Conservation (phyloP, 495 filamentous ascomycete species). For the Cercophora scortea region DNA sequence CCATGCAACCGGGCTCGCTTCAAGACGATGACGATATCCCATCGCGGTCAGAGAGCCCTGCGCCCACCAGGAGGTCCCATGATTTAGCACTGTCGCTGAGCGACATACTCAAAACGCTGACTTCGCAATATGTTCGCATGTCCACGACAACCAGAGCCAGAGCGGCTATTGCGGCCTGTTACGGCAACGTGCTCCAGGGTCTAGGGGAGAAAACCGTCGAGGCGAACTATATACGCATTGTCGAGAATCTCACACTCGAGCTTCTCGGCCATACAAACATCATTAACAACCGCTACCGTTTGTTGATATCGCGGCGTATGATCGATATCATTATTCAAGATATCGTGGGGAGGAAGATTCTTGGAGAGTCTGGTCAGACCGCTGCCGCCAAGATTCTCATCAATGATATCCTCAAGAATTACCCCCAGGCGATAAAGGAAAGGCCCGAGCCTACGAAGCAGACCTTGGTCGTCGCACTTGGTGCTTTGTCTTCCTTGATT, state of each 20-base stretch:
- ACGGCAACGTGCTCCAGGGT: conserved; percentile 66
- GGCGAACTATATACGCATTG: conserved; percentile 68
- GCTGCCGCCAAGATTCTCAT: conserved; percentile 74
- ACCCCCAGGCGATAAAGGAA: conserved; percentile 87
- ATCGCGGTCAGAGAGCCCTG: conserved; percentile 65
- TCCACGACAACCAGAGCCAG: conserved; percentile 74
- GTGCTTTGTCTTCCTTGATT: conserved; percentile 73
- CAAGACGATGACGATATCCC: conserved; percentile 70
- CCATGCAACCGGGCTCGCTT: conserved; percentile 37
- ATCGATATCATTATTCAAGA: conserved; percentile 77
- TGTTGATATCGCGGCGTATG: conserved; percentile 78
- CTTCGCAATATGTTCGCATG: conserved; percentile 69
- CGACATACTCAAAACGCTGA: conserved; percentile 76
- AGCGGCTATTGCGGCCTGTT: conserved; percentile 81
- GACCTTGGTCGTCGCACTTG: conserved; percentile 68
- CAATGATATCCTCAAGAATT: conserved; percentile 88
- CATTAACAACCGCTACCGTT: conserved; percentile 76
- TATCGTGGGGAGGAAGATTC: conserved; percentile 69
- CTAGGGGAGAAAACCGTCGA: conserved; percentile 73
- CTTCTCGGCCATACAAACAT: conserved; percentile 70
- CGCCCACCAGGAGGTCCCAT: conserved; percentile 57
- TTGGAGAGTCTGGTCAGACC: conserved; percentile 82
- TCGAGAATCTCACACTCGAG: conserved; percentile 72
- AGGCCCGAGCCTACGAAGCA: conserved; percentile 85
- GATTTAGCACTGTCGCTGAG: conserved; percentile 65